Evolutionary conservation across 495 filamentous ascomycete genomes (phyloP).

Genomic region (Tuber microsphaerosporum): DNA sequence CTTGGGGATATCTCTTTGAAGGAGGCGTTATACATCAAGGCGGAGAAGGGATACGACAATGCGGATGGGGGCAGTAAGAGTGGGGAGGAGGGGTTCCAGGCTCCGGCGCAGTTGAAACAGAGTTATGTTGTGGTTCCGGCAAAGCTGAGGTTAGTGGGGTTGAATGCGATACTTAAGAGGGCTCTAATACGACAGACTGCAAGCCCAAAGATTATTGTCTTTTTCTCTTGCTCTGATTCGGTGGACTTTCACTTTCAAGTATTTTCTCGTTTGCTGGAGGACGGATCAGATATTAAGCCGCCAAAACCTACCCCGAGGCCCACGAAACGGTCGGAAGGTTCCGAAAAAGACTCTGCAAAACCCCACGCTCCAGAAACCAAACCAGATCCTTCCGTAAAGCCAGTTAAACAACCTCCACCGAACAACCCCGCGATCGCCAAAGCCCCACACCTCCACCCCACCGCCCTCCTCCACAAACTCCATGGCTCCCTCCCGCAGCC

Average conservation of each 20-base stretch:
- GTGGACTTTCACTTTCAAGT: slow-evolving; percentile 94
- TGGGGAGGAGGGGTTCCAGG: slow-evolving; percentile 61
- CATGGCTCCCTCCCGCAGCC: slow-evolving; percentile 90
- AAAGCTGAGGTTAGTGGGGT: slow-evolving; percentile 79
- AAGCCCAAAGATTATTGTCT: slow-evolving; percentile 90
- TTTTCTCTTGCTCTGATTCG: slow-evolving; percentile 92
- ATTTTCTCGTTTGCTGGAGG: slow-evolving; percentile 48
- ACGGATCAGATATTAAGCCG: neutral
- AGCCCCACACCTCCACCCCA: slow-evolving; percentile 43
- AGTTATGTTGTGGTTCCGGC: slow-evolving; percentile 76
- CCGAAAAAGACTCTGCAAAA: slow-evolving; percentile 10
- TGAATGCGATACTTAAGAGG: slow-evolving; percentile 73
- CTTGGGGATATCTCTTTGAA: slow-evolving; percentile 90
- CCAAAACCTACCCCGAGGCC: slow-evolving; percentile 6
- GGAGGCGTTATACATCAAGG: slow-evolving; percentile 79
- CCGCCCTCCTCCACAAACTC: slow-evolving; percentile 68
- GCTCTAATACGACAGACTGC: slow-evolving; percentile 79
- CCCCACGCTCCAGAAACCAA: neutral
- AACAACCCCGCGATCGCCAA: slow-evolving; percentile 16
- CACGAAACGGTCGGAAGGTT: neutral
- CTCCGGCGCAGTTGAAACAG: slow-evolving; percentile 91
- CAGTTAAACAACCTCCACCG: neutral
- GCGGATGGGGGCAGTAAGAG: slow-evolving; percentile 42
- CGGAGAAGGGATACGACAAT: slow-evolving; percentile 52
- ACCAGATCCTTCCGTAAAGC: neutral